Evolutionary conservation across 805 yeast species (phyloP).

Genomic region (Suhomyces faveliae): DNA sequence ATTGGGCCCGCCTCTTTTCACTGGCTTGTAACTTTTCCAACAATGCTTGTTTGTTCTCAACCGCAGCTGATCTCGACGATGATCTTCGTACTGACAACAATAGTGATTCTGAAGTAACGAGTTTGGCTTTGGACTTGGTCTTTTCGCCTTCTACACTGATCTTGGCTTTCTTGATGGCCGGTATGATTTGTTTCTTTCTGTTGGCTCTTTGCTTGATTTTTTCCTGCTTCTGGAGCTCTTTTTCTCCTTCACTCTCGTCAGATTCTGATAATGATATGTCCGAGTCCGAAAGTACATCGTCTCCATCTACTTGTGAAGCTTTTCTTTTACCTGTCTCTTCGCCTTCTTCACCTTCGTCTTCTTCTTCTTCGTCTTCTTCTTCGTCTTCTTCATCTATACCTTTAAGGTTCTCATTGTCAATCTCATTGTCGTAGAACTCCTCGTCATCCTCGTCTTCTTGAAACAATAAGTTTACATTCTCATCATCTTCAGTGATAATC

Average conservation of each 20-base stretch:
- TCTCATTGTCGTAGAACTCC: slow-evolving; percentile 23
- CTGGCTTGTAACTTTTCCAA: slow-evolving; percentile 67
- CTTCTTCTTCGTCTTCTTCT: slow-evolving; percentile 36
- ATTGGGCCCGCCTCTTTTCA: slow-evolving; percentile 57
- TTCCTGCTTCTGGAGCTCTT: slow-evolving; percentile 52
- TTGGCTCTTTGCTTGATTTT: slow-evolving; percentile 30
- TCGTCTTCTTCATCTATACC: slow-evolving; percentile 48
- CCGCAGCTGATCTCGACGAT: slow-evolving; percentile 75
- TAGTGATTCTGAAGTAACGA: slow-evolving; percentile 48
- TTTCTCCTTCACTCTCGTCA: slow-evolving; percentile 71
- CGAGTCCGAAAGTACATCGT: slow-evolving; percentile 57
- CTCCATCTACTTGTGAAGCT: slow-evolving; percentile 19
- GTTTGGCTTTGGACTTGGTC: slow-evolving; percentile 28
- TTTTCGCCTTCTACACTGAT: slow-evolving; percentile 17
- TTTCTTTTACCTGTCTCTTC: slow-evolving; percentile 16
- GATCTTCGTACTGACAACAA: slow-evolving; percentile 58
- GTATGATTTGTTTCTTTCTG: slow-evolving; percentile 23
- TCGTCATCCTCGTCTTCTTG: slow-evolving; percentile 47
- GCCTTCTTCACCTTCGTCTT: slow-evolving; percentile 18
- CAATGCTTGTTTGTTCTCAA: slow-evolving; percentile 73
- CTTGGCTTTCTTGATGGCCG: slow-evolving; percentile 33
- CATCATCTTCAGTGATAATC: slow-evolving; percentile 62
- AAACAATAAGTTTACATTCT: slow-evolving; percentile 67
- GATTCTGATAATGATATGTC: slow-evolving; percentile 49
- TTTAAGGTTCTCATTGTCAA: slow-evolving; percentile 12